These are phyloP conservation scores for Naganishia antarctica DNA, from an alignment of 768 basidiomycete species.

Conservation along the genomic window DNA sequence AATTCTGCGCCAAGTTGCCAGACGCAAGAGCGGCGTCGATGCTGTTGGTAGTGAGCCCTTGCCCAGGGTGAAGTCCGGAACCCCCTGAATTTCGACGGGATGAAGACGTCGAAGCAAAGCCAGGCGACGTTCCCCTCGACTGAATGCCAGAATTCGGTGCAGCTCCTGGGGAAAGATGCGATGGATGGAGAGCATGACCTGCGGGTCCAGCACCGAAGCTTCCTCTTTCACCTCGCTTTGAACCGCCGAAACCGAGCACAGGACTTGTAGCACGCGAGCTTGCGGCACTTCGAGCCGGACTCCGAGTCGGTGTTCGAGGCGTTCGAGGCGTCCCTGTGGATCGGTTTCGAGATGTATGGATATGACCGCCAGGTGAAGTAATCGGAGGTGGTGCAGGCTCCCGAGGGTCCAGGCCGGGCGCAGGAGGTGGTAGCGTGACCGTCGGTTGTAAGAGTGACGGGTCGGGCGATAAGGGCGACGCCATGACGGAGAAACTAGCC, in stretches of 20 bases:
- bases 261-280: slow-evolving; percentile 9
- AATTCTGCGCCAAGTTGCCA: background rate
- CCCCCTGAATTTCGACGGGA: background rate
- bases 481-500: slow-evolving; percentile 1
- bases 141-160: background rate
- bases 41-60: slow-evolving; percentile 1
- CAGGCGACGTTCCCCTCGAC: background rate
- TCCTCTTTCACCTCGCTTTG: background rate
- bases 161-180: background rate
- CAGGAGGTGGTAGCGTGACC: slow-evolving; percentile 40
- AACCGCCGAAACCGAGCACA: background rate
- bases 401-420: slow-evolving; percentile 40
- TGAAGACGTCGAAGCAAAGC: background rate
- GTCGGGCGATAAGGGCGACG: slow-evolving; percentile 19
- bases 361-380: slow-evolving; percentile 9
- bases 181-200: background rate
- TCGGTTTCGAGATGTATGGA: slow-evolving; percentile 9
- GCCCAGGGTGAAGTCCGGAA: background rate
- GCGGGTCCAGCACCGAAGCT: slow-evolving; percentile 4
- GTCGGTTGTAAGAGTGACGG: slow-evolving; percentile 32
- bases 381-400: slow-evolving; percentile 38
- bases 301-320: slow-evolving; percentile 6
- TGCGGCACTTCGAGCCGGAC: slow-evolving; percentile 7
- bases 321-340: slow-evolving; percentile 11
- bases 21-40: slow-evolving; percentile 10